Conservation (phyloP, 352 stramenopile genomes). For the Pythium monospermum region DNA sequence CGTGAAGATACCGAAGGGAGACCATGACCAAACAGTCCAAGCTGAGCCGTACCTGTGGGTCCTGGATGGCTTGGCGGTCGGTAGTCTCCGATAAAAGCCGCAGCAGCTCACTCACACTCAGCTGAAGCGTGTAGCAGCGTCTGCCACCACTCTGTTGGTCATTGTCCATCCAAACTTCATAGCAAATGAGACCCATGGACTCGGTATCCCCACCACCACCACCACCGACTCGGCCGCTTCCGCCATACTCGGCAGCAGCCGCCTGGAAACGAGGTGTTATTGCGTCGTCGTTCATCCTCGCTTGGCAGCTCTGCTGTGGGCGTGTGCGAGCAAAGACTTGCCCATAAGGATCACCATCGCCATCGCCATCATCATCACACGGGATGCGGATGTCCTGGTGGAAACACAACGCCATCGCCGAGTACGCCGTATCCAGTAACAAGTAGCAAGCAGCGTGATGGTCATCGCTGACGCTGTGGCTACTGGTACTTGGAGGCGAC, state of each 20-base stretch:
- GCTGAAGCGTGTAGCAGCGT: not conserved
- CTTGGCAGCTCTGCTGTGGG: conserved; percentile 19
- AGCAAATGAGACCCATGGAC: conserved; percentile 14
- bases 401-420: conserved; percentile 19
- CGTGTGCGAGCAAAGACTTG: conserved; percentile 21
- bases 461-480: conserved; percentile 1
- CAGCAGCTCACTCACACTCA: conserved; percentile 11
- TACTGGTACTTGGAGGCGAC: conserved; percentile 13
- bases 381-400: conserved; percentile 14
- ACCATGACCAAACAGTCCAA: conserved; percentile 17
- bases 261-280: not conserved
- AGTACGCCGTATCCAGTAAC: conserved; percentile 10
- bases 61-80: not conserved
- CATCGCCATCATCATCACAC: not conserved
- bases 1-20: conserved; percentile 10
- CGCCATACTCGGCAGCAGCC: too few species aligned
- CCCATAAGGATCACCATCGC: not conserved
- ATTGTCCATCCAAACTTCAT: conserved; percentile 1
- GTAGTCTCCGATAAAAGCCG: conserved; percentile 4
- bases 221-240: too few species aligned
- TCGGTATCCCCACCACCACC: too few species aligned
- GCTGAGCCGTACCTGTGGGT: conserved; percentile 6
- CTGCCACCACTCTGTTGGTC: not conserved
- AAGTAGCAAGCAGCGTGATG: not conserved
- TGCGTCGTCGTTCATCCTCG: conserved; percentile 10